Conservation (phyloP, 78 protist species). For the Tieghemostelium lacteum region DNA sequence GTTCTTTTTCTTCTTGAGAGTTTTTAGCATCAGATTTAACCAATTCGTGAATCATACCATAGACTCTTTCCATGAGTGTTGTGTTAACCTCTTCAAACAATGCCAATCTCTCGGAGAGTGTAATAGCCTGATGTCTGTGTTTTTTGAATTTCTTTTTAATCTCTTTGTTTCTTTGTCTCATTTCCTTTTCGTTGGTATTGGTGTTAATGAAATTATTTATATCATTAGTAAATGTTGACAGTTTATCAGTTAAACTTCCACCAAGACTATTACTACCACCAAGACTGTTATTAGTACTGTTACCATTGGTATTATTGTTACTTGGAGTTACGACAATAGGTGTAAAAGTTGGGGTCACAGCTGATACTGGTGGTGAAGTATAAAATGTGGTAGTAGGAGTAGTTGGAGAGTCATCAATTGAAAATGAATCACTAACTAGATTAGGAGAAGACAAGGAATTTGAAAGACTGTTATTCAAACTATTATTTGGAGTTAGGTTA, state of each 20-base stretch:
- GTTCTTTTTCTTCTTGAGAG: background rate
- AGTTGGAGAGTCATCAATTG: background rate
- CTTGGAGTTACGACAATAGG: background rate
- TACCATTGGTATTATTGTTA: background rate
- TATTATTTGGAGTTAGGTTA: background rate
- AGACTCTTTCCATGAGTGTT: slow-evolving; percentile 51
- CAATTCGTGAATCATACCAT: slow-evolving; percentile 48
- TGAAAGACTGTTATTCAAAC: no score
- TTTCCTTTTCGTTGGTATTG: background rate
- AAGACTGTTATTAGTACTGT: background rate
- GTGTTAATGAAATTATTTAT: slow-evolving; percentile 3
- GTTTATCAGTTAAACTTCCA: background rate
- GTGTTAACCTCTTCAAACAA: slow-evolving; percentile 42
- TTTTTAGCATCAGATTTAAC: slow-evolving; percentile 70
- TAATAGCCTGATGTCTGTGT: slow-evolving; percentile 26
- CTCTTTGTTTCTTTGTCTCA: background rate
- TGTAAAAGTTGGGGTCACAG: background rate
- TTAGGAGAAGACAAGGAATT: background rate
- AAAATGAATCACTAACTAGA: background rate
- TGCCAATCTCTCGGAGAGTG: slow-evolving; percentile 43
- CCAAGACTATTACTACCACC: background rate
- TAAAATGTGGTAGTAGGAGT: background rate
- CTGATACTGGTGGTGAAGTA: background rate
- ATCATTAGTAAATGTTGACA: slow-evolving; percentile 20
- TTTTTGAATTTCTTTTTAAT: slow-evolving; percentile 67